Base-by-base conservation (phyloP, 2,329 filamentous ascomycete genomes). In the Escovopsis sp. region DNA sequence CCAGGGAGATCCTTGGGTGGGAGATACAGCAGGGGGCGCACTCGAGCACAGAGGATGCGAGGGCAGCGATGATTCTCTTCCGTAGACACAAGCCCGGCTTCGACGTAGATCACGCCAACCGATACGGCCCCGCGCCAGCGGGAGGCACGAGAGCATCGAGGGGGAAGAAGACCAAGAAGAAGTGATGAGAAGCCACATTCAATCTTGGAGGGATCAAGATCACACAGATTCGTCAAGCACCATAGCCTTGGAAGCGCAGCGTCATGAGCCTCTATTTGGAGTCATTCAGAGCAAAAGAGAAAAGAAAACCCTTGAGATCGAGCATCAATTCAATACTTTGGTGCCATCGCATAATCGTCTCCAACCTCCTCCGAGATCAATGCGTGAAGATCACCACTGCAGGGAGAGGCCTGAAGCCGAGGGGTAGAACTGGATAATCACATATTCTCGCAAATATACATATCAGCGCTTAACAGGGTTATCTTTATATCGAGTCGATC, bases 41-140 rank as follows among this genome's bases (percentile, higher is more conserved):
- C 58, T 81, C 76, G 2, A 82, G 77, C 58, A 64, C 82, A 48
- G 68, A 82, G 65, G 91, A 98, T 67, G 91, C 91, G 2, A 70
- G 86, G 50, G 86, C 85, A 5, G 81, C 87, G 1, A 96, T 98
- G 87, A 65, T 89, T 43, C 65, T 98, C 36, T 96, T 94, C 56
- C 73, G 84, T 47, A 75, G 77, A 50, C 77, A 87, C 58, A 96
- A 95, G 64, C 70, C 79, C 15, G 82, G 72, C 0, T 95, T 98
- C 56, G 91, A 96, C 57, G 67, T 77, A 44, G 85, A 94, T 57
- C 77, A 86, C 58, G 67, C 79, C 43, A 80, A 77, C 59, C 76
- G 73, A 44, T 91, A 74, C 59, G 68, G 72, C 4, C 56, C 64
- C 6, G 62, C 52, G 43, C 43, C 49, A 26, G 15, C 41, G 8